A percentile compares a stretch with the other conserved stretches of the same genome.
Evolutionary conservation across 306 rosid species (phyloP).

Genomic region (Vigna nakashimae): DNA sequence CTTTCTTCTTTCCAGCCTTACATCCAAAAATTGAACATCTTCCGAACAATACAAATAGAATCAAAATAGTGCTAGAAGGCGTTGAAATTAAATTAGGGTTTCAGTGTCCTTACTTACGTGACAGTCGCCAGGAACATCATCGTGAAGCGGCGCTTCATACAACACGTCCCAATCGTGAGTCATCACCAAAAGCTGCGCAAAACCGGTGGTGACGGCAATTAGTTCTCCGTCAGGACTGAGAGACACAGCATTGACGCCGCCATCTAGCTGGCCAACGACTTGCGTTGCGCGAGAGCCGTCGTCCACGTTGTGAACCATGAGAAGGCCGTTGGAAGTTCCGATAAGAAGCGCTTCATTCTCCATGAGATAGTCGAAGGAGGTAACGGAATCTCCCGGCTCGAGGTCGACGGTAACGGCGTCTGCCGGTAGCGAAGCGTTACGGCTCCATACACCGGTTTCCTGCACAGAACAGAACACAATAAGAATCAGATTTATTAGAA

Average conservation of each 20-base stretch:
- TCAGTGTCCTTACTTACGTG: conserved; percentile 85
- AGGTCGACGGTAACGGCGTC: conserved; percentile 62
- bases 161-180: conserved; percentile 94
- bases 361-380: conserved; percentile 84
- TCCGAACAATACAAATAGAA: background rate
- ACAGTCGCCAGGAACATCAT: conserved; percentile 55
- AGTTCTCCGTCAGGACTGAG: conserved; percentile 97
- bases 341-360: conserved; percentile 90
- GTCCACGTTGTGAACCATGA: conserved; percentile 72
- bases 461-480: conserved; percentile 25
- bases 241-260: conserved; percentile 77
- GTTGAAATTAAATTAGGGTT: conserved; percentile 43
- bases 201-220: conserved; percentile 63
- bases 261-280: conserved; percentile 84
- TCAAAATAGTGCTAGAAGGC: background rate
- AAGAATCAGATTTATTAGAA: background rate
- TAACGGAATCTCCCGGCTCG: conserved; percentile 69
- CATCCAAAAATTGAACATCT: background rate
- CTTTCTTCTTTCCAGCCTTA: background rate
- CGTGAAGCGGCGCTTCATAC: conserved; percentile 65
- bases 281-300: conserved; percentile 49
- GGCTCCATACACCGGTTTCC: conserved; percentile 67
- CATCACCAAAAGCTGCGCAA: conserved; percentile 78
- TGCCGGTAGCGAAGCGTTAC: conserved; percentile 45
- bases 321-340: conserved; percentile 74